These are phyloP conservation scores for Orobanche coerulescens DNA, from an alignment of 257 asterid genomes.

Conservation along the genomic window DNA sequence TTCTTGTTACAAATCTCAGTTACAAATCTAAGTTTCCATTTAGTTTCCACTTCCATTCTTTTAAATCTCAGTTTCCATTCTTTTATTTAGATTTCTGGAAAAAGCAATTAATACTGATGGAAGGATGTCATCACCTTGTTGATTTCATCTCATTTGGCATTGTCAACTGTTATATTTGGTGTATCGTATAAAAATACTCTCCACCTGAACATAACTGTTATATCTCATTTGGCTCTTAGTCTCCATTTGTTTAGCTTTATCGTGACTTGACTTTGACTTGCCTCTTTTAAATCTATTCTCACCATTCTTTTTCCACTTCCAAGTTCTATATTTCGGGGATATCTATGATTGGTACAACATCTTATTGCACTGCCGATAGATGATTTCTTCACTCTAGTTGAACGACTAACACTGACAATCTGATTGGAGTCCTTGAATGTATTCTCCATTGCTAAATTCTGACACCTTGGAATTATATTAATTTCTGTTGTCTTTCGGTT, in stretches of 20 bases:
- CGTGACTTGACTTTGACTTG: neutral
- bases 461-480: too few species aligned
- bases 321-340: too few species aligned
- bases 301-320: neutral
- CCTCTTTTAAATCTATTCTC: neutral
- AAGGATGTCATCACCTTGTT: constrained; percentile 51
- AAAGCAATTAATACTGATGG: constrained; percentile 4
- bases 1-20: too few species aligned
- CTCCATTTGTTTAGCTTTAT: constrained; percentile 1
- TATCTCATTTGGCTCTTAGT: too few species aligned
- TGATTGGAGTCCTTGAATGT: too few species aligned
- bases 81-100: neutral
- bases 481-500: too few species aligned
- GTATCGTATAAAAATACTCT: constrained; percentile 2
- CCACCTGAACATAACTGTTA: too few species aligned
- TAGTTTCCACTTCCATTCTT: neutral
- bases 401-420: too few species aligned
- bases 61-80: constrained; percentile 67
- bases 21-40: neutral
- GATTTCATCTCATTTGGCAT: constrained; percentile 22
- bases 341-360: too few species aligned
- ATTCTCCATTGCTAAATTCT: too few species aligned
- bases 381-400: too few species aligned
- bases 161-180: neutral
- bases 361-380: too few species aligned